These are phyloP conservation scores for Candida incommunis DNA, from an alignment of 805 yeast genomes.

Conservation along the genomic window DNA sequence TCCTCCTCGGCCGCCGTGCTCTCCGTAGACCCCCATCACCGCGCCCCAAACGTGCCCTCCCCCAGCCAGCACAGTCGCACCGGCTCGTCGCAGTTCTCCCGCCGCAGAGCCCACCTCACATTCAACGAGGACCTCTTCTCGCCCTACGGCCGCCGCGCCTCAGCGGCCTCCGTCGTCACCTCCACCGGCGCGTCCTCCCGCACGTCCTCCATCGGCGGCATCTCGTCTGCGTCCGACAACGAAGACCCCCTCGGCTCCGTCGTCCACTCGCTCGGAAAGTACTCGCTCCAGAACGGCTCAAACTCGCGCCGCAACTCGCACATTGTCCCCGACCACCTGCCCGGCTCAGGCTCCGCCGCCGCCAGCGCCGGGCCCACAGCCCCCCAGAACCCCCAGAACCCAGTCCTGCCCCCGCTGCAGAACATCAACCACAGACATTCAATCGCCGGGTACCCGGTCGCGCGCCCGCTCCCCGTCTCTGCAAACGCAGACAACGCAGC, in stretches of 20 bases:
- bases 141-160: constrained; percentile 9
- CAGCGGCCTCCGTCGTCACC: constrained; percentile 8
- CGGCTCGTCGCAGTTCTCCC: constrained; percentile 6
- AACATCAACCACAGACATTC: neutral
- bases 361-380: neutral
- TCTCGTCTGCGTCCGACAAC: constrained; percentile 14
- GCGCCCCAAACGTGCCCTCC: constrained; percentile 2
- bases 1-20: constrained; percentile 9
- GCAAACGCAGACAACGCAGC: neutral
- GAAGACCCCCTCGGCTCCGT: constrained; percentile 14
- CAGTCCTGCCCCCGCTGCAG: neutral
- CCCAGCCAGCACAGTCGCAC: constrained; percentile 6
- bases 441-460: neutral
- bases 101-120: constrained; percentile 1
- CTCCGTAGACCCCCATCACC: constrained; percentile 28
- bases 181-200: constrained; percentile 10
- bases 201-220: constrained; percentile 13
- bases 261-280: constrained; percentile 12
- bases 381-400: neutral
- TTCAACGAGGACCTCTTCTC: neutral
- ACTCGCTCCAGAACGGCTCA: constrained; percentile 11
- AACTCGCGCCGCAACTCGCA: constrained; percentile 12
- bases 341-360: neutral
- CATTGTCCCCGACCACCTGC: constrained; percentile 5
- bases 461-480: neutral